Percentiles rank a stretch among this genome's conserved stretches.
Conservation (phyloP, 345 rosid species). For the Rhizophora apiculata region DNA sequence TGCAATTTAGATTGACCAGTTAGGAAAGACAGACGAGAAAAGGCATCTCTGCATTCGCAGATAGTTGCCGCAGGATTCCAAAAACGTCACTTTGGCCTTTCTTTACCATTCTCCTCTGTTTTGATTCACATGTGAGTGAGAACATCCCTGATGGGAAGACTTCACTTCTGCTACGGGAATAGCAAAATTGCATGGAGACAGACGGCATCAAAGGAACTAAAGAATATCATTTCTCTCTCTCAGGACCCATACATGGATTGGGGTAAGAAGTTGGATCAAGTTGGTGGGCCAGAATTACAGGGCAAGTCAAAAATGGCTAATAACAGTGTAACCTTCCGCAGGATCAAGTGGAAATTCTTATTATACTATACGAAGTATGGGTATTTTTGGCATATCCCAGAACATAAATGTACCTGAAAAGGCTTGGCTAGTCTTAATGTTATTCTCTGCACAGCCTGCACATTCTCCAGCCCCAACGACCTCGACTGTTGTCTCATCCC, state of each 20-base stretch:
- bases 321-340: neutral
- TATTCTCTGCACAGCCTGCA: conserved; percentile 36
- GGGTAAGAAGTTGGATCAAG: too few relatives aligned
- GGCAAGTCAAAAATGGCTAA: too few relatives aligned
- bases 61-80: too few relatives aligned
- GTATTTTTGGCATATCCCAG: neutral
- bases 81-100: too few relatives aligned
- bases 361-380: neutral
- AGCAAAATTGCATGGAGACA: neutral
- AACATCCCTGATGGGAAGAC: too few relatives aligned
- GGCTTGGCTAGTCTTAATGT: conserved; percentile 2
- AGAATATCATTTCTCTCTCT: neutral
- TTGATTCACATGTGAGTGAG: too few relatives aligned
- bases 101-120: too few relatives aligned
- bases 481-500: conserved; percentile 34
- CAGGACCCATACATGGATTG: too few relatives aligned
- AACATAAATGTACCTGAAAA: conserved; percentile 4
- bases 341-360: neutral
- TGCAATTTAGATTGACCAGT: too few relatives aligned
- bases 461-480: conserved; percentile 75
- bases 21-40: too few relatives aligned
- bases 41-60: too few relatives aligned
- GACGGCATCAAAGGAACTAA: neutral
- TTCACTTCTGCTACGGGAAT: neutral
- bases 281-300: too few relatives aligned